Conservation (phyloP, 2,329 filamentous ascomycete genomes). For the Diaporthe sp. region DNA sequence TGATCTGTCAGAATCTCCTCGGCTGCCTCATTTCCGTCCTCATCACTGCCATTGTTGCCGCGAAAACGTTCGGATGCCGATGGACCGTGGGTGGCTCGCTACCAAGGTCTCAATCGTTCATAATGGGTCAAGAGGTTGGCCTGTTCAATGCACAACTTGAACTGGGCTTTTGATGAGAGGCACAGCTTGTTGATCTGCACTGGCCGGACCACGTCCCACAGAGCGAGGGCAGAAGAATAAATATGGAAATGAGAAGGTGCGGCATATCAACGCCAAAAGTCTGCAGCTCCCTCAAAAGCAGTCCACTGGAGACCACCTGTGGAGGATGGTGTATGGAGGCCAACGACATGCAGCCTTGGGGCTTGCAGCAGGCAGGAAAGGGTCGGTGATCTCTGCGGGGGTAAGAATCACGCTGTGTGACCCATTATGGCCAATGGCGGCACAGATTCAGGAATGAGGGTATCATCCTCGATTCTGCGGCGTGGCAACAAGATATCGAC, state of each 20-base stretch:
- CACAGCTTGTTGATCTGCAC: neutral
- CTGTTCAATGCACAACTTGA: neutral
- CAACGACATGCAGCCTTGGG: conserved; percentile 1
- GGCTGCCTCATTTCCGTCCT: neutral
- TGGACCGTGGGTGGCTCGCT: neutral
- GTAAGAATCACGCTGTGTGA: neutral
- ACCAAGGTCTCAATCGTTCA: neutral
- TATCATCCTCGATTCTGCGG: neutral
- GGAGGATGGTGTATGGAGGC: neutral
- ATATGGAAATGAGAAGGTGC: neutral
- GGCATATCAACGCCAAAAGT: neutral
- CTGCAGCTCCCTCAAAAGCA: neutral
- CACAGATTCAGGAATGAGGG: neutral
- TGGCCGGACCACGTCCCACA: neutral
- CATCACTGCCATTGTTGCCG: neutral
- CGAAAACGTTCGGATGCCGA: neutral
- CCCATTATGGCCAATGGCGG: neutral
- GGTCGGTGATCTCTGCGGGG: neutral
- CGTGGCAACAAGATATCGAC: neutral
- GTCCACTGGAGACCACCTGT: neutral
- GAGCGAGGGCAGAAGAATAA: too few species aligned
- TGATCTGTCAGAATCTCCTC: conserved; percentile 15
- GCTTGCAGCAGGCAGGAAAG: conserved; percentile 1
- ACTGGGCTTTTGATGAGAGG: neutral
- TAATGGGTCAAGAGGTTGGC: neutral